phyloP scores from a whole-genome alignment of 129 eudicot species.

The Centrapalus pauciflorus region DNA sequence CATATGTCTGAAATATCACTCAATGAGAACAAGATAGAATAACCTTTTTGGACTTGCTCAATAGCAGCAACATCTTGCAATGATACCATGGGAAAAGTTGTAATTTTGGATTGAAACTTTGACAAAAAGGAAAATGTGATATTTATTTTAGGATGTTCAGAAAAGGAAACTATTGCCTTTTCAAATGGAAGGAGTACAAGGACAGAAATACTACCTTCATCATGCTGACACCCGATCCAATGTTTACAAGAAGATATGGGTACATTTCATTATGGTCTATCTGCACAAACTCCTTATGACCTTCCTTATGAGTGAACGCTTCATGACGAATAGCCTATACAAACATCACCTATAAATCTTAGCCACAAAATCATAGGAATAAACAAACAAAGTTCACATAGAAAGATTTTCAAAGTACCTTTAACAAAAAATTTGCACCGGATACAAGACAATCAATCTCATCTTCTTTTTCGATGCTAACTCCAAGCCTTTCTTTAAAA shows the following conservation, averaged over 20 bases:
- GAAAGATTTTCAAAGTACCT: slow-evolving; percentile 41
- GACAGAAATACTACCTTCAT: slow-evolving; percentile 61
- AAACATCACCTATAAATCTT: slow-evolving; percentile 1
- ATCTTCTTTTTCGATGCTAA: slow-evolving; percentile 93
- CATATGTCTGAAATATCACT: background rate
- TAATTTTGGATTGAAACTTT: background rate
- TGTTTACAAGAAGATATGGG: slow-evolving; percentile 93
- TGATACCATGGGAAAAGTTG: background rate
- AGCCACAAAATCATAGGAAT: background rate
- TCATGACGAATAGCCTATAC: slow-evolving; percentile 96
- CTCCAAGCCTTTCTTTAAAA: slow-evolving; percentile 94
- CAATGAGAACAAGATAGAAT: background rate
- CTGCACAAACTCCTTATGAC: slow-evolving; percentile 93
- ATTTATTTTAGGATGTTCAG: background rate
- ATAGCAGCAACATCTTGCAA: background rate
- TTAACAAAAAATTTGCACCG: slow-evolving; percentile 94
- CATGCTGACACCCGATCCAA: slow-evolving; percentile 98
- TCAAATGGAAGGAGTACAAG: background rate
- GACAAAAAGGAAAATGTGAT: background rate
- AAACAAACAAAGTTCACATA: background rate
- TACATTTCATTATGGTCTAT: slow-evolving; percentile 86
- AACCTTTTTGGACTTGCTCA: background rate
- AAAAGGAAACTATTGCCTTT: background rate
- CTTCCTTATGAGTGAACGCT: slow-evolving; percentile 97
- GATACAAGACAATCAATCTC: slow-evolving; percentile 96